Evolutionary conservation across 2,329 filamentous ascomycete species (phyloP).

Genomic region (Raffaelea ambrosiae): DNA sequence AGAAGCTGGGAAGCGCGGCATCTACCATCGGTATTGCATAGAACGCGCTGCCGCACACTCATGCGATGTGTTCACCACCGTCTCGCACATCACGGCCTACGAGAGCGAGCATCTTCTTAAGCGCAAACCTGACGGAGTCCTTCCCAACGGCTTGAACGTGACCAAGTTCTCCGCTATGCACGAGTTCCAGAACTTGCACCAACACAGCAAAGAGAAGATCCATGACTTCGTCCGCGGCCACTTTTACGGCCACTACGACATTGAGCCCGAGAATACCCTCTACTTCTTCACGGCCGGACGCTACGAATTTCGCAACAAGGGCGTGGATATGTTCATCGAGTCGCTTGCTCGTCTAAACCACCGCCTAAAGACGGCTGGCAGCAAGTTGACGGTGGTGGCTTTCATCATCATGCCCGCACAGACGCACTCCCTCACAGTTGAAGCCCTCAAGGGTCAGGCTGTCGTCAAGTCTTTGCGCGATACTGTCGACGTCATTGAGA

Average conservation of each 20-base stretch:
- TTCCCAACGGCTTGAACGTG: slow-evolving; percentile 95
- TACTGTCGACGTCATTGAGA: slow-evolving; percentile 86
- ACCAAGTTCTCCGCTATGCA: slow-evolving; percentile 98
- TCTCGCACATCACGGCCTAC: slow-evolving; percentile 97
- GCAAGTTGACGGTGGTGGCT: slow-evolving; percentile 88
- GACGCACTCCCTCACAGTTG: slow-evolving; percentile 88
- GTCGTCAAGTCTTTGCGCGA: slow-evolving; percentile 95
- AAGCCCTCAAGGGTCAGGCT: slow-evolving; percentile 91
- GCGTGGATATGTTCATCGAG: slow-evolving; percentile 99
- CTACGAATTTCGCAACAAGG: slow-evolving; percentile 97
- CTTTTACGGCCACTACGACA: slow-evolving; percentile 97
- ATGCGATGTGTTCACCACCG: slow-evolving; percentile 95
- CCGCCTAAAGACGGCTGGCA: slow-evolving; percentile 73
- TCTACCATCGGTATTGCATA: slow-evolving; percentile 98
- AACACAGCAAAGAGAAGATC: slow-evolving; percentile 95
- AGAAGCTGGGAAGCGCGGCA: slow-evolving; percentile 94
- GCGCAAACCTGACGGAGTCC: slow-evolving; percentile 91
- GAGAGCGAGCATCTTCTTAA: slow-evolving; percentile 97
- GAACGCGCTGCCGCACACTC: slow-evolving; percentile 88
- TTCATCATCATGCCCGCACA: slow-evolving; percentile 99
- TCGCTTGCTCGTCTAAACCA: slow-evolving; percentile 91
- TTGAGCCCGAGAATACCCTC: slow-evolving; percentile 90
- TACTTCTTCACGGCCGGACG: slow-evolving; percentile 97
- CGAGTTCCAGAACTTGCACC: slow-evolving; percentile 97
- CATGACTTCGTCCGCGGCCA: slow-evolving; percentile 96